Percentiles rank a stretch among this genome's conserved stretches.
Conservation (phyloP, 495 filamentous ascomycete species). For the Tuber umbilicatum region DNA sequence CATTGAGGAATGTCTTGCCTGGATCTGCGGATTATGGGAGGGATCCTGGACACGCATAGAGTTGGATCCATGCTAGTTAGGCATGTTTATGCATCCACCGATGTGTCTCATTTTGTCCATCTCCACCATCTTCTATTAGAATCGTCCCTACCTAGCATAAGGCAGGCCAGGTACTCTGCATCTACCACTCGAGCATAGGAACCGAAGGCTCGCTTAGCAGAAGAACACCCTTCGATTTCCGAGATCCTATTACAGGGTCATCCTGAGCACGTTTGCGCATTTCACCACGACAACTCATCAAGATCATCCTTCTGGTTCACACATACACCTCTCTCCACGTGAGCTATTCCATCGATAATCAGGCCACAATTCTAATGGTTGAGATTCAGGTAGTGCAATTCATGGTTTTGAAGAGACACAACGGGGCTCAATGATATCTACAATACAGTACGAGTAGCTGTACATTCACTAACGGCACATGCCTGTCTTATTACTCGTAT, state of each 20-base stretch:
- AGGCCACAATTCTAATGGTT: conserved; percentile 7
- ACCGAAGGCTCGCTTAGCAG: neutral
- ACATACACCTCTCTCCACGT: conserved; percentile 9
- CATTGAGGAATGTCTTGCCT: neutral
- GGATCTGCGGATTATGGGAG: neutral
- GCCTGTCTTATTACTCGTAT: conserved; percentile 3
- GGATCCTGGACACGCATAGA: neutral
- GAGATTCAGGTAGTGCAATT: conserved; percentile 11
- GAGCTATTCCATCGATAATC: conserved; percentile 11
- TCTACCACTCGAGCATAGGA: neutral
- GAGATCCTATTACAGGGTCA: conserved; percentile 12
- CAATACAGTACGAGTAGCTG: neutral
- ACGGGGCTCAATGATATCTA: neutral
- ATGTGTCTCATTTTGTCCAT: conserved; percentile 1
- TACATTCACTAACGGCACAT: conserved; percentile 8
- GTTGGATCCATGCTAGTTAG: conserved; percentile 14
- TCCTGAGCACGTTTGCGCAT: conserved; percentile 14
- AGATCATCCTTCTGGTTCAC: neutral
- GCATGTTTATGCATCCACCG: conserved; percentile 1
- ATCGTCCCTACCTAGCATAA: conserved; percentile 10
- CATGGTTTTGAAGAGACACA: conserved; percentile 9
- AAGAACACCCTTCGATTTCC: conserved; percentile 2
- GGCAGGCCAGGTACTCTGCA: neutral
- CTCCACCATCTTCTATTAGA: conserved; percentile 13
- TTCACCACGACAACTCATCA: conserved; percentile 21